Conservation (phyloP, 148 eudicot genomes). For the Rhododendron ferrugineum region DNA sequence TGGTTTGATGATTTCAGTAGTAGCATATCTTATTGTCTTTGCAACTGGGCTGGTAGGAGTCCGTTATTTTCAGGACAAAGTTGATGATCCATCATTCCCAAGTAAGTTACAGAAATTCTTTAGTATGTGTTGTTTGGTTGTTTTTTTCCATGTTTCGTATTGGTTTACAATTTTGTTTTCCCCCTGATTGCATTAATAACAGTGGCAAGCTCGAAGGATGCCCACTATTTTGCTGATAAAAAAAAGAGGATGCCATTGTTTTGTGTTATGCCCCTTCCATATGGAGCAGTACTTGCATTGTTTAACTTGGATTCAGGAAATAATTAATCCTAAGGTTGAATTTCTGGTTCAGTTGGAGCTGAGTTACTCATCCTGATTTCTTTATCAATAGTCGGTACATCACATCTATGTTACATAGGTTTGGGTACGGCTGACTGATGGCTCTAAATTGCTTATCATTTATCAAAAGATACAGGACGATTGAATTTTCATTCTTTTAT, state of each 20-base stretch:
- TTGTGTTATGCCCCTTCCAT: neutral
- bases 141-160: neutral
- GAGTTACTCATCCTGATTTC: neutral
- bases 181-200: neutral
- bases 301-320: neutral
- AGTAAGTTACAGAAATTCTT: slow-evolving; percentile 39
- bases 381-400: no score
- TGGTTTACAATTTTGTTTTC: neutral
- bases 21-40: slow-evolving; percentile 59
- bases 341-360: neutral
- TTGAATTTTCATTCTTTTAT: no score
- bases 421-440: no score
- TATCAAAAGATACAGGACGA: no score
- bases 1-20: slow-evolving; percentile 43
- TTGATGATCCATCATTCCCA: slow-evolving; percentile 74
- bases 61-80: slow-evolving; percentile 37
- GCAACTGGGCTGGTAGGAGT: slow-evolving; percentile 71
- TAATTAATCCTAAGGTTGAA: neutral
- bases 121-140: neutral
- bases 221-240: no score
- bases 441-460: no score
- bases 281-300: neutral
- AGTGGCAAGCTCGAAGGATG: neutral
- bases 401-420: no score
- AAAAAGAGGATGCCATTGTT: neutral